These are phyloP conservation scores for Schizonepeta tenuifolia DNA, from an alignment of 257 asterid genomes.

Conservation along the genomic window DNA sequence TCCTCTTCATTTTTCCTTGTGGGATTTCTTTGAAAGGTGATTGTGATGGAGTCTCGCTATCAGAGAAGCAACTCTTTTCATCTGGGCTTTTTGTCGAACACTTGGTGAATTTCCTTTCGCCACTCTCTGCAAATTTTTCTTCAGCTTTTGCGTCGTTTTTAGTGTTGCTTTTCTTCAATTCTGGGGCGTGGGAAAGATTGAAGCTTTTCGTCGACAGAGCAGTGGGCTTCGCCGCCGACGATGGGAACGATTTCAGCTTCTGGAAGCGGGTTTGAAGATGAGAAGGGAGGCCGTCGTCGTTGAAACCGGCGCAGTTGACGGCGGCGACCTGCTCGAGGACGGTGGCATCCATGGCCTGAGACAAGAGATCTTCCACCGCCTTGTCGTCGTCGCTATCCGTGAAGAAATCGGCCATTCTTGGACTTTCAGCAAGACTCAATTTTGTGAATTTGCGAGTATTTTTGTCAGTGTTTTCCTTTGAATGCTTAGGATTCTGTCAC, in stretches of 20 bases:
- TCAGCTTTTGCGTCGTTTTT: constrained; percentile 24
- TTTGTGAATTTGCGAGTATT: not conserved
- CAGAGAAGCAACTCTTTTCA: constrained; percentile 24
- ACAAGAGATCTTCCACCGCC: constrained; percentile 71
- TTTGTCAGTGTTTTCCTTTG: not conserved
- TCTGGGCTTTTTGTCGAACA: constrained; percentile 45
- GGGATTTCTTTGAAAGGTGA: constrained; percentile 47
- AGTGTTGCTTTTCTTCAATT: constrained; percentile 25
- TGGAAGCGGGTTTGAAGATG: constrained; percentile 80
- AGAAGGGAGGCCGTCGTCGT: constrained; percentile 67
- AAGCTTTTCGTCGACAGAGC: constrained; percentile 41
- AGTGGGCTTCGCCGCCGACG: constrained; percentile 45
- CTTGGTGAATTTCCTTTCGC: constrained; percentile 12
- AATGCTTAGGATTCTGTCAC: not conserved
- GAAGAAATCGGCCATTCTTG: constrained; percentile 65
- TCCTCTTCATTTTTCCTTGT: constrained; percentile 28
- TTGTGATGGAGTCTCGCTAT: constrained; percentile 34
- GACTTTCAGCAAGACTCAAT: not conserved
- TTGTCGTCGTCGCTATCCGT: constrained; percentile 85
- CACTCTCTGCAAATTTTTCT: constrained; percentile 24
- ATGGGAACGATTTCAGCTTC: constrained; percentile 81
- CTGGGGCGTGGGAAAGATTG: constrained; percentile 30
- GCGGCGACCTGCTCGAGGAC: constrained; percentile 81
- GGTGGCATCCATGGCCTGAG: constrained; percentile 76
- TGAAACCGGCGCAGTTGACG: constrained; percentile 77